Conservation (phyloP, 495 filamentous ascomycete genomes). For the Penicillium coprophilum region DNA sequence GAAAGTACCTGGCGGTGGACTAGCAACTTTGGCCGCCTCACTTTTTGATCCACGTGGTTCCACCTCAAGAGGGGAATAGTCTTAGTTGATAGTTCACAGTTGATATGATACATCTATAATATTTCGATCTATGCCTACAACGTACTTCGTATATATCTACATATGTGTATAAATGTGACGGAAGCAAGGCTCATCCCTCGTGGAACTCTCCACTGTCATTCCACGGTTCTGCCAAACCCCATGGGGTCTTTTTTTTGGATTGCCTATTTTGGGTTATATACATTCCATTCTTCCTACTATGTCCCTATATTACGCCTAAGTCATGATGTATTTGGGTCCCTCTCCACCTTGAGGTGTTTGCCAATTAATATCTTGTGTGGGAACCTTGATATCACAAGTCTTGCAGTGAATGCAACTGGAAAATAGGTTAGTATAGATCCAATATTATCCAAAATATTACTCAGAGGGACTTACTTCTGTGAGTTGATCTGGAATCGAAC, state of each 20-base stretch:
- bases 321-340: conserved; percentile 96
- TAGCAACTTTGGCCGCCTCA: conserved; percentile 37
- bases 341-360: conserved; percentile 92
- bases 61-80: conserved; percentile 20
- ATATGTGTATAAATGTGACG: too few species aligned
- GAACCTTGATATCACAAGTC: conserved; percentile 98
- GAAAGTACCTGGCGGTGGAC: conserved; percentile 29
- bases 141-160: too few species aligned
- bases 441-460: background rate
- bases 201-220: conserved; percentile 31
- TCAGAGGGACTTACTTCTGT: conserved; percentile 74
- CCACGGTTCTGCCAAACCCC: conserved; percentile 37
- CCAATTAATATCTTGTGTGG: conserved; percentile 96
- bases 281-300: conserved; percentile 4
- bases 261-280: background rate
- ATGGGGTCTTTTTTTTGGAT: conserved; percentile 22
- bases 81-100: background rate
- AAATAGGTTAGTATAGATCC: conserved; percentile 25
- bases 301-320: conserved; percentile 30
- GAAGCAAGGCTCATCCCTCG: conserved; percentile 20
- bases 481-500: conserved; percentile 97
- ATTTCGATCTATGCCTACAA: background rate
- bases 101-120: background rate
- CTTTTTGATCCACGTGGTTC: conserved; percentile 49
- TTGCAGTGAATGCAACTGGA: conserved; percentile 98